Conservation (phyloP, 2,329 filamentous ascomycete genomes). For the Arthrobotrys conoides region DNA sequence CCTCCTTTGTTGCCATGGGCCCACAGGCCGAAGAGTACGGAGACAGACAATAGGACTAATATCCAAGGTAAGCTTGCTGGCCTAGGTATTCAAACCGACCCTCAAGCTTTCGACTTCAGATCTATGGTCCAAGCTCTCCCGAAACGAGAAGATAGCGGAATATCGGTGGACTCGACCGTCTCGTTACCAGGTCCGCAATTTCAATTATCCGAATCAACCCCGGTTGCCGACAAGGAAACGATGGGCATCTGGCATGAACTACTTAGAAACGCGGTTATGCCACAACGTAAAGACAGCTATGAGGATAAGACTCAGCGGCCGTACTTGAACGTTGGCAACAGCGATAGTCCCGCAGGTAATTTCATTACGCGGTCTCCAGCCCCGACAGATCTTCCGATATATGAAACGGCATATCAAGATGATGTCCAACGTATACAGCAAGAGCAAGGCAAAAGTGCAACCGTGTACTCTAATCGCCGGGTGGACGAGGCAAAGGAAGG, state of each 20-base stretch:
- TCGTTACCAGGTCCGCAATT: conserved; percentile 65
- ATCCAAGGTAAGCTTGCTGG: conserved; percentile 71
- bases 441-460: conserved; percentile 70
- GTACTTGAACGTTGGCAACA: conserved; percentile 66
- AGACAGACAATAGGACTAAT: conserved; percentile 70
- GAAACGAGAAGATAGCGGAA: conserved; percentile 61
- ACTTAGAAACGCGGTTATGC: conserved; percentile 74
- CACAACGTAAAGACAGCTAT: conserved; percentile 64
- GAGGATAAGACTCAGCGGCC: conserved; percentile 60
- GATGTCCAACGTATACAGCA: conserved; percentile 81
- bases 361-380: conserved; percentile 87
- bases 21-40: conserved; percentile 69
- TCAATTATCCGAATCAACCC: conserved; percentile 66
- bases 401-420: conserved; percentile 86
- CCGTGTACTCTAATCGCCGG: conserved; percentile 70
- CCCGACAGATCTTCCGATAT: conserved; percentile 87
- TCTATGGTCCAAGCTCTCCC: conserved; percentile 60
- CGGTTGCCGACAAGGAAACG: conserved; percentile 67
- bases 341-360: conserved; percentile 65
- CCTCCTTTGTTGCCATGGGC: conserved; percentile 42
- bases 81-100: conserved; percentile 72
- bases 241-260: conserved; percentile 78
- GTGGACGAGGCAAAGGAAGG: conserved; percentile 46
- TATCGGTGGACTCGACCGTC: conserved; percentile 24
- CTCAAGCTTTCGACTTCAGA: conserved; percentile 64